Base-by-base conservation (phyloP, 1,139 yeast genomes). In the Lizanozyma gosingica region DNA sequence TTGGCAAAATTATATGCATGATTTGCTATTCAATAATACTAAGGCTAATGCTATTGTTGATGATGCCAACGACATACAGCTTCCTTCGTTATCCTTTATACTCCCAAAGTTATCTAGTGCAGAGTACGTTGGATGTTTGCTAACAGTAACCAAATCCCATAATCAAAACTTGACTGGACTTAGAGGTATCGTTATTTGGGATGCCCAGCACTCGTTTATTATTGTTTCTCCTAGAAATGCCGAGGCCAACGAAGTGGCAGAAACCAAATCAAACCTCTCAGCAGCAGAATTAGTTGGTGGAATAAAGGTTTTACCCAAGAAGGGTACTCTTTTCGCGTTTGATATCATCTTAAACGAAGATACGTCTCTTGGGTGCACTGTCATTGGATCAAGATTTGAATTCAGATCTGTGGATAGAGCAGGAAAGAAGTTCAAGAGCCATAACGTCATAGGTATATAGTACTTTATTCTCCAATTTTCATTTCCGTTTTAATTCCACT, bases 101-200 rank as follows among this genome's bases (percentile, higher is more conserved):
- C 57, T 82, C 17, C 66, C 78, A 3, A 81, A 82, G 51, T 60
- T 90, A 33, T 73, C 92, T 0, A 72, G 82, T 46, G 92, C 95
- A 1, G 98, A 92, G 53, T 85, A 74, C 58, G 84, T 83, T 50
- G 97, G 98, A 2, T 78, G 95, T 15, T 56, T 64, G 35, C 45
- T 90, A 17, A 67, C 71, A 14, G 92, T 90, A 0, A 53, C 69
- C 1, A 73, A 77, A 37, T 71, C 88, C 11, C 61, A 65, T 15
- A 84, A 84, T 51, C 65, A 71, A 2, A 72, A 77, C 39, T 54
- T 77, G 41, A 71, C 81, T 4, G 95, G 95, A 0, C 51, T 73
- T 15, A 51, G 69, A 35, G 98, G 98, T 0, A 83, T 90, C 4
- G 87, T 90, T 1, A 65, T 87, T 1, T 85, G 94, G 83, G 98